Percentiles rank a stretch among this genome's conserved stretches.
Conservation (phyloP, 441 rosid species). For the Oxalis stricta region DNA sequence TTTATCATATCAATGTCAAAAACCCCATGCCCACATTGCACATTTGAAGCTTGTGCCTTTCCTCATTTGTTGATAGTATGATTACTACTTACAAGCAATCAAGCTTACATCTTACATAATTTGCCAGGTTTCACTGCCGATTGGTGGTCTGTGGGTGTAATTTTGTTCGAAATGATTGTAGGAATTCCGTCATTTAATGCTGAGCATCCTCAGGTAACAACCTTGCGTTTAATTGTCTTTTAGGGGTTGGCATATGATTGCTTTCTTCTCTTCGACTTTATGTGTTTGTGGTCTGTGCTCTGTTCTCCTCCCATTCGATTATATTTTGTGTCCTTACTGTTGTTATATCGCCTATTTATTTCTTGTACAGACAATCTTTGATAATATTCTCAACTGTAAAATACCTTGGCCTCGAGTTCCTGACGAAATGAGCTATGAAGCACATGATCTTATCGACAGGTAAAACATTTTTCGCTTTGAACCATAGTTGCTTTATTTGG, state of each 20-base stretch:
- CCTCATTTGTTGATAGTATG: background rate
- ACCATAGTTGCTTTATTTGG: background rate
- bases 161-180: conserved; percentile 86
- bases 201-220: conserved; percentile 86
- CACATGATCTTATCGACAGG: conserved; percentile 80
- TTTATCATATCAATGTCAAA: background rate
- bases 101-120: conserved; percentile 4
- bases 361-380: conserved; percentile 63
- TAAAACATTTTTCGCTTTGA: conserved; percentile 16
- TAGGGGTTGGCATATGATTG: conserved; percentile 5
- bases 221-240: conserved; percentile 5
- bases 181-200: conserved; percentile 99
- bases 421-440: conserved; percentile 81
- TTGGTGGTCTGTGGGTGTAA: conserved; percentile 99
- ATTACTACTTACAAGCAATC: conserved; percentile 1
- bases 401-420: conserved; percentile 93
- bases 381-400: conserved; percentile 93
- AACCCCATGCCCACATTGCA: background rate
- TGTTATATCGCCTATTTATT: background rate
- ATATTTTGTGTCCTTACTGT: background rate
- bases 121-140: conserved; percentile 87
- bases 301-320: no score
- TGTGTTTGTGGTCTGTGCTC: no score
- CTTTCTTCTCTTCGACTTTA: conserved; percentile 1
- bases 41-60: background rate